phyloP scores from a whole-genome alignment of 2,329 filamentous ascomycete species.

The Celoporthe dispersa region DNA sequence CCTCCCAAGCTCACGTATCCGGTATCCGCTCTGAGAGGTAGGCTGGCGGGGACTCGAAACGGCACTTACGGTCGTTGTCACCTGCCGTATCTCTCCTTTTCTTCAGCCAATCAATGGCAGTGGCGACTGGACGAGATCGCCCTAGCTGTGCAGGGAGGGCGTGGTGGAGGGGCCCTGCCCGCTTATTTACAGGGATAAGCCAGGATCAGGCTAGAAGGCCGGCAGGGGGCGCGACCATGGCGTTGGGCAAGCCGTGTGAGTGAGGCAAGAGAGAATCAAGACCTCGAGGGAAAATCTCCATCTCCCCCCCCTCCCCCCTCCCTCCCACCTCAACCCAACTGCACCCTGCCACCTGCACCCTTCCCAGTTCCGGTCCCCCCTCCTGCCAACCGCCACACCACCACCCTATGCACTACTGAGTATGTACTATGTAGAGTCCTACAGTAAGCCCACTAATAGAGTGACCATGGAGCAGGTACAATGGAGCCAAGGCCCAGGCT shows the following conservation, averaged over 20 bases:
- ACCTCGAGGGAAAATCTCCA: conserved; percentile 22
- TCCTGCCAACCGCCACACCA: conserved; percentile 20
- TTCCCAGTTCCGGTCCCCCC: conserved; percentile 12
- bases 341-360: conserved; percentile 4
- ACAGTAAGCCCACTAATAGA: not conserved
- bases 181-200: conserved; percentile 22
- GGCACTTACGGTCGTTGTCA: conserved; percentile 19
- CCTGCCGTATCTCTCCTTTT: conserved; percentile 17
- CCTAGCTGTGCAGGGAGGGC: conserved; percentile 22
- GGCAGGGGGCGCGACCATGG: conserved; percentile 14
- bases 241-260: conserved; percentile 11
- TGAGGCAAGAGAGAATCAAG: conserved; percentile 12
- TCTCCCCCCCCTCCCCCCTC: not conserved
- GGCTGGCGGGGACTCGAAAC: conserved; percentile 26
- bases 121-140: conserved; percentile 19
- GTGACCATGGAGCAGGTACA: not conserved
- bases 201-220: conserved; percentile 10
- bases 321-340: not conserved
- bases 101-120: conserved; percentile 19
- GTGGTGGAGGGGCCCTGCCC: conserved; percentile 19
- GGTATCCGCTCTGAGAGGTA: not conserved
- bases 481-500: not conserved
- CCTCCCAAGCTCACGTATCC: not conserved
- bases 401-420: not conserved
- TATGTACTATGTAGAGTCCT: not conserved